Evolutionary conservation across 1,284 basidiomycete genomes (phyloP).

Genomic region (Wolfiporia cocos): DNA sequence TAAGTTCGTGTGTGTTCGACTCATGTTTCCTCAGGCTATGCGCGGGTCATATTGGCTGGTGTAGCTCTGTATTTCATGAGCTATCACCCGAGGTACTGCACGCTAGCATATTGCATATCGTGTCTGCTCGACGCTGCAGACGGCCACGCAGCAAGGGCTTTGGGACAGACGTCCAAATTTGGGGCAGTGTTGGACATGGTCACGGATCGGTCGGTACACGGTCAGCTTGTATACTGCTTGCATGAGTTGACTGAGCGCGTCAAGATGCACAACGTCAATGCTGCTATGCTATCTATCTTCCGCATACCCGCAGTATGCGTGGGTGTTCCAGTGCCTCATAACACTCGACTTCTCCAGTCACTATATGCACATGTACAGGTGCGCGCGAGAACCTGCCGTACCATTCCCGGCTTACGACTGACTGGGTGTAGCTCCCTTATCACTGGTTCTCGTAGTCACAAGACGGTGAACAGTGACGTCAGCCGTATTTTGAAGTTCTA

Average conservation of each 20-base stretch:
- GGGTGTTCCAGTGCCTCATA: slow-evolving; percentile 93
- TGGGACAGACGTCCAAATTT: slow-evolving; percentile 93
- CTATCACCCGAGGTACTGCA: slow-evolving; percentile 90
- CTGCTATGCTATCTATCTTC: slow-evolving; percentile 91
- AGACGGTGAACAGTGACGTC: slow-evolving; percentile 86
- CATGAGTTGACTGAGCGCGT: neutral
- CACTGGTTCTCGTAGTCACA: slow-evolving; percentile 92
- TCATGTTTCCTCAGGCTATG: slow-evolving; percentile 61
- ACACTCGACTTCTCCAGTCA: slow-evolving; percentile 97
- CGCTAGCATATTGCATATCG: slow-evolving; percentile 87
- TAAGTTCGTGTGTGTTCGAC: neutral
- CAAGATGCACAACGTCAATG: slow-evolving; percentile 95
- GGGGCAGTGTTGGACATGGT: slow-evolving; percentile 99
- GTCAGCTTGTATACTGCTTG: neutral
- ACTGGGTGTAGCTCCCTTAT: slow-evolving; percentile 69
- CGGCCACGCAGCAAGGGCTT: slow-evolving; percentile 86
- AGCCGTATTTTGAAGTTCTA: slow-evolving; percentile 90
- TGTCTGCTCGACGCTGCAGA: slow-evolving; percentile 95
- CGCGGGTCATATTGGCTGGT: slow-evolving; percentile 87
- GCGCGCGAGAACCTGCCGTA: slow-evolving; percentile 2
- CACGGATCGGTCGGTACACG: slow-evolving; percentile 79
- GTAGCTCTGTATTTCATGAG: slow-evolving; percentile 92
- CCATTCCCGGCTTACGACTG: neutral
- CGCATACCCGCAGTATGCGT: slow-evolving; percentile 78
- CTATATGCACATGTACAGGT: slow-evolving; percentile 99